phyloP scores from a whole-genome alignment of 1,284 basidiomycete species.

The Termitomyces sp. region DNA sequence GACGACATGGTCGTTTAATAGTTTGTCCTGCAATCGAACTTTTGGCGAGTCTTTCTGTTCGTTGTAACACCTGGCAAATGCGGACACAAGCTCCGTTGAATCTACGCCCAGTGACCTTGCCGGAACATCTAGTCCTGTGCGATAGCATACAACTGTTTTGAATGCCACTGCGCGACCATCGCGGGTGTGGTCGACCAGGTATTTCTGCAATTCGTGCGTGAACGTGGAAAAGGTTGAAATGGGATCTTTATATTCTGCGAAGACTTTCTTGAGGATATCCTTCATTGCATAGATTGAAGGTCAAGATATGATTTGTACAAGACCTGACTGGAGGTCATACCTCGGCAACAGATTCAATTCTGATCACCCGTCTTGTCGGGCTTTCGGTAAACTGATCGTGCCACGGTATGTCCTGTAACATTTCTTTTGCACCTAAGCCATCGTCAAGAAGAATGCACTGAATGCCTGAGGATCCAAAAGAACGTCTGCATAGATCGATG shows the following conservation, averaged over 20 bases:
- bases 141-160: slow-evolving; percentile 73
- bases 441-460: slow-evolving; percentile 70
- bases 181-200: slow-evolving; percentile 31
- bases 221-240: slow-evolving; percentile 31
- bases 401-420: slow-evolving; percentile 51
- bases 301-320: background rate
- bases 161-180: slow-evolving; percentile 58
- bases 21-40: slow-evolving; percentile 56
- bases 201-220: slow-evolving; percentile 26
- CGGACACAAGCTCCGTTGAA: slow-evolving; percentile 23
- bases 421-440: slow-evolving; percentile 47
- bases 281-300: slow-evolving; percentile 4
- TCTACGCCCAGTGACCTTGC: slow-evolving; percentile 14
- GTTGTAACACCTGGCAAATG: slow-evolving; percentile 26
- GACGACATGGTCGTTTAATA: slow-evolving; percentile 65
- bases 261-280: slow-evolving; percentile 24
- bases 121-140: slow-evolving; percentile 60
- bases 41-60: slow-evolving; percentile 22
- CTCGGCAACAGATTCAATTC: slow-evolving; percentile 65
- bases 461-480: slow-evolving; percentile 49
- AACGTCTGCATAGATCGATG: slow-evolving; percentile 48
- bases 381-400: slow-evolving; percentile 54
- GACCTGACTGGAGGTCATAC: slow-evolving; percentile 28
- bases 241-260: slow-evolving; percentile 14
- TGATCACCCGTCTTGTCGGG: slow-evolving; percentile 54